Percentiles rank a stretch among this genome's conserved stretches.
Conservation (phyloP, 257 asterid genomes). For the Solanum tarijense region DNA sequence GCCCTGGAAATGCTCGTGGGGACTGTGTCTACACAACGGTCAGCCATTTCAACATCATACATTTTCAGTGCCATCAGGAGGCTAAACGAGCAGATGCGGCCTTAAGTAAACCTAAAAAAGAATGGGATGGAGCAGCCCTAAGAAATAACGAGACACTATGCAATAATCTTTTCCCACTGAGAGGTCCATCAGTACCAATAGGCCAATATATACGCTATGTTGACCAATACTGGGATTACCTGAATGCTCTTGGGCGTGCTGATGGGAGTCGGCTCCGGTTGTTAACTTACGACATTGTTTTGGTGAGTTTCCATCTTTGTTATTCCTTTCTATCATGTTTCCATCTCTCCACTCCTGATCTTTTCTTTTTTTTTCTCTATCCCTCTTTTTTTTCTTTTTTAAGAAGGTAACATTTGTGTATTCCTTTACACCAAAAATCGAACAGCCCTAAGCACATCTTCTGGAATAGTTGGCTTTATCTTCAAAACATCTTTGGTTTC, state of each 20-base stretch:
- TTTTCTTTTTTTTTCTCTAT: neutral
- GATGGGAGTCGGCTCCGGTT: conserved; percentile 94
- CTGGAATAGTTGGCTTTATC: neutral
- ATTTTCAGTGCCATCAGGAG: conserved; percentile 99
- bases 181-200: conserved; percentile 79
- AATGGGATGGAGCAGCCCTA: conserved; percentile 99
- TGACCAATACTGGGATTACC: conserved; percentile 98
- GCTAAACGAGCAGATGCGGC: conserved; percentile 99
- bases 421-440: neutral
- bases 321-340: neutral
- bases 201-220: conserved; percentile 77
- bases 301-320: conserved; percentile 43
- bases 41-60: conserved; percentile 96
- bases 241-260: conserved; percentile 87
- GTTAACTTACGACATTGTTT: conserved; percentile 82
- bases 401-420: neutral
- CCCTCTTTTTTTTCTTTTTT: neutral
- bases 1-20: conserved; percentile 83
- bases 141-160: conserved; percentile 93
- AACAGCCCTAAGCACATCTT: neutral
- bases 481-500: neutral
- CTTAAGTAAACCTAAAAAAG: conserved; percentile 80
- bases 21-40: conserved; percentile 97
- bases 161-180: conserved; percentile 79
- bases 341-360: neutral